These are phyloP conservation scores for Voacanga thouarsii DNA, from an alignment of 257 asterid genomes.

Conservation along the genomic window DNA sequence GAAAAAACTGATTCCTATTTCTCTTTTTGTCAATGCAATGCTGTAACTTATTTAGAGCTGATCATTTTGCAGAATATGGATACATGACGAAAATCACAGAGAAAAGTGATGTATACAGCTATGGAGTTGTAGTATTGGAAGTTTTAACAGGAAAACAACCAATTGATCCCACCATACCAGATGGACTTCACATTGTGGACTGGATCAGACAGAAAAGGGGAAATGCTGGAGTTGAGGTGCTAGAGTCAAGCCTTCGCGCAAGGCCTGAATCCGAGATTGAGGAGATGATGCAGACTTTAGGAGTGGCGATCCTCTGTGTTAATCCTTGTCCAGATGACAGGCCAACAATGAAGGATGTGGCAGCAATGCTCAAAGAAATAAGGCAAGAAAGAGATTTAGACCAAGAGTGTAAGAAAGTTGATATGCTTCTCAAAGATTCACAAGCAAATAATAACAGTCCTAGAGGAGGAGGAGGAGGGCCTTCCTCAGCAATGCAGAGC, in stretches of 20 bases:
- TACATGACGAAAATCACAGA: conserved; percentile 78
- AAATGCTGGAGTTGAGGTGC: conserved; percentile 31
- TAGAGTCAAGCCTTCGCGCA: conserved; percentile 42
- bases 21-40: too few species aligned
- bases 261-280: conserved; percentile 59
- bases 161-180: conserved; percentile 75
- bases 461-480: conserved; percentile 28
- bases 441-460: conserved; percentile 11
- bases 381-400: conserved; percentile 49
- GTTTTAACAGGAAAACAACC: conserved; percentile 79
- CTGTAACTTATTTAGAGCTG: neutral
- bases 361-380: conserved; percentile 79
- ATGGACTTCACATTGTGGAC: conserved; percentile 77
- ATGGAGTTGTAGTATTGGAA: conserved; percentile 79
- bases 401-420: conserved; percentile 44
- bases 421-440: conserved; percentile 39
- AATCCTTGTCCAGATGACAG: conserved; percentile 66
- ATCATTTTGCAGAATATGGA: conserved; percentile 60
- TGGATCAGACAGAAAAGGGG: conserved; percentile 66
- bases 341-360: conserved; percentile 79
- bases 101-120: conserved; percentile 82
- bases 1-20: neutral
- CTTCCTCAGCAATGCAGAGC: conserved; percentile 49
- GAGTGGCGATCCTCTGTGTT: conserved; percentile 81
- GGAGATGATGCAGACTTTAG: conserved; percentile 77